A percentile compares a stretch with the other conserved stretches of the same genome.
phyloP scores from a whole-genome alignment of 139 green algal species.

The Asterochloris erici region DNA sequence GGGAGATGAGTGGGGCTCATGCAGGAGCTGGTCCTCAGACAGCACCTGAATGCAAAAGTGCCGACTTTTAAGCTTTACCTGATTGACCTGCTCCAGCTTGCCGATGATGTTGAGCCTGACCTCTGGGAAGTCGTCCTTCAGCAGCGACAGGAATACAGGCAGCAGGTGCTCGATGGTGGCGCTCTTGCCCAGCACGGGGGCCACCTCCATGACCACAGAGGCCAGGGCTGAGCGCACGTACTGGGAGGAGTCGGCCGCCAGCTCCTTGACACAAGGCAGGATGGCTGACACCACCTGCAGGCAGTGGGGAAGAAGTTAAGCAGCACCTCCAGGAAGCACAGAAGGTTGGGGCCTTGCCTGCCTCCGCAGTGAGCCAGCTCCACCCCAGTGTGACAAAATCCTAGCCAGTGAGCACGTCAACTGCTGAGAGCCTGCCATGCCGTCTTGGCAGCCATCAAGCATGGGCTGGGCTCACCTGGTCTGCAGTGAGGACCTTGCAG shows the following conservation, averaged over 20 bases:
- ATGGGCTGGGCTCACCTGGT: slow-evolving; percentile 29
- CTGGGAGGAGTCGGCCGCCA: slow-evolving; percentile 79
- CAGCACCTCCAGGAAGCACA: neutral
- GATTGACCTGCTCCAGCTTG: slow-evolving; percentile 92
- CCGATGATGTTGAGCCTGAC: slow-evolving; percentile 98
- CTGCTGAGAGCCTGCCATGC: too few relatives aligned
- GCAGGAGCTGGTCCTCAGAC: too few relatives aligned
- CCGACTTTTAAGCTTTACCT: neutral
- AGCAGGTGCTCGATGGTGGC: slow-evolving; percentile 91
- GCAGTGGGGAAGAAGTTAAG: neutral
- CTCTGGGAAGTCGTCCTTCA: slow-evolving; percentile 95
- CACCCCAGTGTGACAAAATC: too few relatives aligned
- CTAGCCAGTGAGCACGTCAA: too few relatives aligned
- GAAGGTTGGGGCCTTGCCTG: too few relatives aligned
- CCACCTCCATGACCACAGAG: slow-evolving; percentile 92
- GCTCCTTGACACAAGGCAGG: slow-evolving; percentile 84
- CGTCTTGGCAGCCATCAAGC: neutral
- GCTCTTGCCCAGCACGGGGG: slow-evolving; percentile 69
- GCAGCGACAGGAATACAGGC: slow-evolving; percentile 90
- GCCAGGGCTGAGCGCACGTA: slow-evolving; percentile 93
- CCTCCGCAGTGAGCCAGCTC: neutral
- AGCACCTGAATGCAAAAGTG: too few relatives aligned
- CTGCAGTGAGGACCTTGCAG: slow-evolving; percentile 47
- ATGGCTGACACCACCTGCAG: slow-evolving; percentile 29
- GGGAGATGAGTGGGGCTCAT: too few relatives aligned